A percentile compares a stretch with the other conserved stretches of the same genome.
Conservation (phyloP, 345 rosid genomes). For the Salix koriyanagi region DNA sequence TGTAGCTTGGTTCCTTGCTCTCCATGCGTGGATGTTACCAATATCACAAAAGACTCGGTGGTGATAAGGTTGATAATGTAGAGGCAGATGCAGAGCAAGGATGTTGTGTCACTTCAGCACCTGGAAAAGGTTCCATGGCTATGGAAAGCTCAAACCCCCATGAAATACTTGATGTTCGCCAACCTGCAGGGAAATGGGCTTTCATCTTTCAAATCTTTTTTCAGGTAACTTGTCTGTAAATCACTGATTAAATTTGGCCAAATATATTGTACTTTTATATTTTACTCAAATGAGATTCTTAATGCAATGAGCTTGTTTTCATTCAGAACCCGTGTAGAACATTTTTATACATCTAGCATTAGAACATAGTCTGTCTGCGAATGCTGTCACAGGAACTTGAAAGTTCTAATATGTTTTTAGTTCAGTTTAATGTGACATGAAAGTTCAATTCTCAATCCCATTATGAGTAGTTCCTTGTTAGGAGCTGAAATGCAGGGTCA, state of each 20-base stretch:
- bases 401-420: neutral
- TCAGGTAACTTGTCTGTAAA: constrained; percentile 51
- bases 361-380: neutral
- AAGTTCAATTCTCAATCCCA: neutral
- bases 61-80: constrained; percentile 57
- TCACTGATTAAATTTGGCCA: neutral
- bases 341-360: neutral
- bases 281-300: neutral
- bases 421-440: neutral
- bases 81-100: constrained; percentile 79
- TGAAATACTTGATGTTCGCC: constrained; percentile 25
- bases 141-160: constrained; percentile 32
- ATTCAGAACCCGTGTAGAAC: neutral
- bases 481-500: neutral
- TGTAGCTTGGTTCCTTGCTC: constrained; percentile 70
- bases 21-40: constrained; percentile 73
- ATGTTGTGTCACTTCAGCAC: constrained; percentile 9
- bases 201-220: constrained; percentile 71
- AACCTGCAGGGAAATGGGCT: constrained; percentile 59
- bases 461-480: neutral
- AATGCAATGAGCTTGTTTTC: neutral
- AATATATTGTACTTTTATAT: neutral
- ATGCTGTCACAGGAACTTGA: neutral
- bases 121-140: constrained; percentile 19
- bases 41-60: constrained; percentile 56